Percentiles rank a stretch among this genome's conserved stretches.
phyloP scores from a whole-genome alignment of 1,284 basidiomycete species.

The Microbotryomycetes sp. region DNA sequence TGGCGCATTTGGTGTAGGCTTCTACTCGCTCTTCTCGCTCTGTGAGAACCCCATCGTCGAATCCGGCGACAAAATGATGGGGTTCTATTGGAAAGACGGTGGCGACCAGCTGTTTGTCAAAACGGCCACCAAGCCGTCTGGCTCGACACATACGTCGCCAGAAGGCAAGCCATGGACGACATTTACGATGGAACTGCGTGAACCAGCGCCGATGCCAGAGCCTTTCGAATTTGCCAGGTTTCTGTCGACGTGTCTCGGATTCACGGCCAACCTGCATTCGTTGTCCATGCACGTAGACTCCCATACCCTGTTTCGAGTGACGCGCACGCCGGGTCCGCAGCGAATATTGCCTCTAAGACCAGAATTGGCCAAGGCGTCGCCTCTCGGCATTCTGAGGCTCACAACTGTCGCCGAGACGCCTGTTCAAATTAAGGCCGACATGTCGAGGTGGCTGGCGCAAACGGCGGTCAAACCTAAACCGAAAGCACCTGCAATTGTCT shows the following conservation, averaged over 20 bases:
- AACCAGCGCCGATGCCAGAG: constrained; percentile 71
- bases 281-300: constrained; percentile 72
- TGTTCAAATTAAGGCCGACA: constrained; percentile 70
- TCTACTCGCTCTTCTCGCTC: constrained; percentile 38
- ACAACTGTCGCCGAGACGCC: constrained; percentile 60
- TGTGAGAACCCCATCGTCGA: constrained; percentile 83
- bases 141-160: constrained; percentile 17
- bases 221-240: constrained; percentile 55
- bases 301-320: constrained; percentile 63
- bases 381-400: constrained; percentile 59
- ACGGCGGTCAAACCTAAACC: constrained; percentile 18
- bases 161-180: constrained; percentile 64
- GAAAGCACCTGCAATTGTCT: neutral
- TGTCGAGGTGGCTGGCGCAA: constrained; percentile 72
- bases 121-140: constrained; percentile 16
- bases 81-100: constrained; percentile 92
- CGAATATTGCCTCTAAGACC: constrained; percentile 54
- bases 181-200: constrained; percentile 83
- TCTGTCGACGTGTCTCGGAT: constrained; percentile 85
- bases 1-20: constrained; percentile 68
- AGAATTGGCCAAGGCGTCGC: constrained; percentile 44
- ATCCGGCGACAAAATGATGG: constrained; percentile 62
- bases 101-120: constrained; percentile 52
- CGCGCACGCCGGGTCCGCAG: constrained; percentile 59
- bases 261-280: constrained; percentile 73